Base-by-base conservation (phyloP, 805 yeast species). In the Naumovozyma baii region DNA sequence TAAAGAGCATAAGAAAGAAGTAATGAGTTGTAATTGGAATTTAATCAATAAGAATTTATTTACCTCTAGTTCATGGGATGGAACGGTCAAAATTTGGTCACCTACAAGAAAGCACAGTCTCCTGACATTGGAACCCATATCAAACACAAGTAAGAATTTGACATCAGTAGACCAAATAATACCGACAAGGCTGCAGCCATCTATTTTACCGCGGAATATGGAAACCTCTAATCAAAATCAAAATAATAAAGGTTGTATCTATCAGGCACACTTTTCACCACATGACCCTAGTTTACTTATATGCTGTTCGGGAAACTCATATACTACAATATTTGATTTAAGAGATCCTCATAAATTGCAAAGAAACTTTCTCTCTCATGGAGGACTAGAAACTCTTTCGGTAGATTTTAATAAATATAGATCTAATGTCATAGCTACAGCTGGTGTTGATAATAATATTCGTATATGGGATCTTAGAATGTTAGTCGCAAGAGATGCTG, bases 341-440 rank as follows among this genome's bases (percentile, higher is more conserved):
- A 69, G 98, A 46, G 62, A 77, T 0, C 76, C 86, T 1, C 63
- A 82, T 2, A 36, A 36, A 9, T 40, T 43, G 15, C 62, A 60
- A 33, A 54, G 73, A 33, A 82, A 77, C 47, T 77, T 73, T 45
- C 62, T 79, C 25, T 83, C 87, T 1, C 95, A 85, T 53, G 73
- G 78, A 14, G 94, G 94, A 1, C 69, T 84, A 36, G 97, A 90
- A 57, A 69, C 83, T 7, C 67, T 92, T 35, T 66, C 82, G 2
- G 74, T 87, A 44, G 97, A 90, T 66, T 88, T 87, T 80, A 92
- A 90, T 63, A 88, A 88, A 58, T 90, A 92, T 60, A 71, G 85
- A 52, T 72, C 86, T 1, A 72, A 80, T 2, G 73, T 86, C 0
- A 64, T 90, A 3, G 95, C 95, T 3, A 76, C 94, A 0, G 92